These are phyloP conservation scores for Setomelanomma holmii DNA, from an alignment of 2,329 filamentous ascomycete genomes.

Conservation along the genomic window DNA sequence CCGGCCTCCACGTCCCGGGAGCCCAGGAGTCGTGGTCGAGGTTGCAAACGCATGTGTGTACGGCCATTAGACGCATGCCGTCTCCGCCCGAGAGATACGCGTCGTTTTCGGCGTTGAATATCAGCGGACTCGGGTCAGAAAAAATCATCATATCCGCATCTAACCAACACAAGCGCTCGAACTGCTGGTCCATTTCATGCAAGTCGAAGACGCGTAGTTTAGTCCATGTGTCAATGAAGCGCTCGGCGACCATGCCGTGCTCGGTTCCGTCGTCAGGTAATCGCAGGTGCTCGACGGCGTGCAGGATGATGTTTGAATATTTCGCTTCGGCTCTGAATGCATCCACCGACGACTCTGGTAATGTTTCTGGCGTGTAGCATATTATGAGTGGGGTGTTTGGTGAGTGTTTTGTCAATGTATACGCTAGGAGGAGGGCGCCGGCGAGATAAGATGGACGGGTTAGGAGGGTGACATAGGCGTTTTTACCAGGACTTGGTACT, in stretches of 20 bases:
- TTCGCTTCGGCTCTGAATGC: slow-evolving; percentile 53
- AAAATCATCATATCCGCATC: slow-evolving; percentile 62
- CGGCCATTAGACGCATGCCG: slow-evolving; percentile 53
- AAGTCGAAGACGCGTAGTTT: slow-evolving; percentile 62
- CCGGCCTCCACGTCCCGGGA: slow-evolving; percentile 54
- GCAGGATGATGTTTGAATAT: slow-evolving; percentile 51
- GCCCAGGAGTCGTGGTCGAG: slow-evolving; percentile 60
- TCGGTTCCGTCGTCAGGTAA: slow-evolving; percentile 39
- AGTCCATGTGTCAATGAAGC: slow-evolving; percentile 63
- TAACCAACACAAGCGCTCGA: slow-evolving; percentile 56
- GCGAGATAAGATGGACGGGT: slow-evolving; percentile 61
- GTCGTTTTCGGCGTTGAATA: slow-evolving; percentile 55
- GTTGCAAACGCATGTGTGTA: slow-evolving; percentile 62
- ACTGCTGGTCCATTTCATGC: slow-evolving; percentile 24
- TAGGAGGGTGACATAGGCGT: slow-evolving; percentile 60
- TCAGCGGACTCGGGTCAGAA: slow-evolving; percentile 42
- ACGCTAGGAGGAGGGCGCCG: slow-evolving; percentile 59
- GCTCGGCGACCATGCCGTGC: slow-evolving; percentile 56
- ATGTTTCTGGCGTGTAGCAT: slow-evolving; percentile 54
- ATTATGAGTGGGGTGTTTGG: slow-evolving; percentile 59
- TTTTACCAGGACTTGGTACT: slow-evolving; percentile 5
- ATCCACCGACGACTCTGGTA: slow-evolving; percentile 50
- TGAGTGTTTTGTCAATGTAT: slow-evolving; percentile 56
- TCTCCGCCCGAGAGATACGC: slow-evolving; percentile 23
- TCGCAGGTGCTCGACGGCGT: slow-evolving; percentile 51